Base-by-base conservation (phyloP, 2,329 filamentous ascomycete species). In the Colletotrichum chlorophyti region DNA sequence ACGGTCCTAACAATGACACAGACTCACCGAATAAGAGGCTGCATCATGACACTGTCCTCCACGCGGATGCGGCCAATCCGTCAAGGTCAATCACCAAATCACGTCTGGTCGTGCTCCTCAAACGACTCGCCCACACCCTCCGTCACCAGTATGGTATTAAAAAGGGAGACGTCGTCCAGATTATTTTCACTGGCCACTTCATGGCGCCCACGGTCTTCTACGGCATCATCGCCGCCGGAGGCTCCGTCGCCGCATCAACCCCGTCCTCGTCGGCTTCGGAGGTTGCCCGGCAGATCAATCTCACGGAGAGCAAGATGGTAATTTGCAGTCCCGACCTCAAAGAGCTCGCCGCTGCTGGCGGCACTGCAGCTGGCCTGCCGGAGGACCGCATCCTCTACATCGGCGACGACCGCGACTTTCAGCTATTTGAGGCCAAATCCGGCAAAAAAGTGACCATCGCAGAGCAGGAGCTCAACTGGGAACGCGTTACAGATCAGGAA, bases 1-100 rank as follows among this genome's bases (percentile, higher is more conserved):
- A 15, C 14, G 7, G 15, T 11, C 11, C 31, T 45, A 23, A 43
- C 17, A 19, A 17, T 6, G 7, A 1, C 4, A 11, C 35, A 59
- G 37, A 55, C 21, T 45, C 15, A 9, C 38, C 32, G 10, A 62
- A 49, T 15, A 43, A 61, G 15, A 50, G 45, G 11, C 37, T 61
- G 11, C 65, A 76, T 19, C 79, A 83, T 41, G 75, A 84, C 48
- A 82, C 80, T 0, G 65, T 81, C 3, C 70, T 89, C 4, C 84
- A 88, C 66, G 75, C 78, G 38, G 84, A 86, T 63, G 85, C 86
- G 1, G 76, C 77, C 6, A 74, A 87, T 46, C 82, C 85, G 0
- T 72, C 72, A n/a, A 76, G 80, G 48, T 66, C 68, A 51, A 70
- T 89, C 53, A 88, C 80, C 42, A 86, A 83, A 66, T 71, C 76